Evolutionary conservation across 164 flowering plant species (phyloP).

Genomic region (Sextonia rubra): DNA sequence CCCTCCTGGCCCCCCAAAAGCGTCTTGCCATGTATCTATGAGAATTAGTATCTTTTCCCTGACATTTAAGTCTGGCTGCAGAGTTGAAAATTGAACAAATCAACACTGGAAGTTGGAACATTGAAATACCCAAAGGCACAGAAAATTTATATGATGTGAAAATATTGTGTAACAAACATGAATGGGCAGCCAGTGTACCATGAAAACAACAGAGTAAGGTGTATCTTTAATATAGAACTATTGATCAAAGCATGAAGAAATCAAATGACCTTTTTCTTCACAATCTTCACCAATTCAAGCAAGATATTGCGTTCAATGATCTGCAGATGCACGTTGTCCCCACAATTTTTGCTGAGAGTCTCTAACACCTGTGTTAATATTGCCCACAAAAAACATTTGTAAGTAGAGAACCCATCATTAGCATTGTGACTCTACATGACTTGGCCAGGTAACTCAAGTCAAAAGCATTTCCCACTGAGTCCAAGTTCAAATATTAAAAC

Average conservation of each 20-base stretch:
- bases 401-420: background rate
- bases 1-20: constrained; percentile 77
- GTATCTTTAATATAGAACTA: background rate
- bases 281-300: constrained; percentile 93
- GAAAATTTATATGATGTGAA: background rate
- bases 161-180: background rate
- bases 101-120: background rate
- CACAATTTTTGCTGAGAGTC: constrained; percentile 93
- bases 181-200: background rate
- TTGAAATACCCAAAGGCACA: background rate
- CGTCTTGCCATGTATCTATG: constrained; percentile 96
- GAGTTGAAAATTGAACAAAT: constrained; percentile 1
- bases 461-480: too few relatives aligned
- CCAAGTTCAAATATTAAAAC: too few relatives aligned
- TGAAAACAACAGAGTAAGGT: background rate
- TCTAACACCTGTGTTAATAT: constrained; percentile 63
- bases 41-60: constrained; percentile 80
- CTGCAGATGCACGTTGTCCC: constrained; percentile 68
- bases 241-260: background rate
- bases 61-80: constrained; percentile 87
- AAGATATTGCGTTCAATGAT: constrained; percentile 85
- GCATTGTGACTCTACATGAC: too few relatives aligned
- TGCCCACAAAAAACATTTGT: constrained; percentile 15
- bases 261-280: constrained; percentile 67
- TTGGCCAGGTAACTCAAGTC: too few relatives aligned